Conservation (phyloP, 495 filamentous ascomycete species). For the Choiromyces venosus region DNA sequence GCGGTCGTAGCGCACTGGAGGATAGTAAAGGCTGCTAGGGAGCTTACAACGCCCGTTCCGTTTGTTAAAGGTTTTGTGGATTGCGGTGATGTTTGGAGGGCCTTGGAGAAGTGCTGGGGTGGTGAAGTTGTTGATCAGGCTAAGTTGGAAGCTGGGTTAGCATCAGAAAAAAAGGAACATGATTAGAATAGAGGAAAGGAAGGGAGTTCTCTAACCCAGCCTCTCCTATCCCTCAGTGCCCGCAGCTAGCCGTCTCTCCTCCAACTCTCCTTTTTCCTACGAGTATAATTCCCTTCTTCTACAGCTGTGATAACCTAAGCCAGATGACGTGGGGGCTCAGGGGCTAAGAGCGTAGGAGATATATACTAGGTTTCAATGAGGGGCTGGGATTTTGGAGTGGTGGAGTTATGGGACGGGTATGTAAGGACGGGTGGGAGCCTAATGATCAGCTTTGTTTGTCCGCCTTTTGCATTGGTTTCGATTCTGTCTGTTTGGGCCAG, state of each 20-base stretch:
- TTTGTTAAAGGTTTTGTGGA: background rate
- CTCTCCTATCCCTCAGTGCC: background rate
- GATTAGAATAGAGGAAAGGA: background rate
- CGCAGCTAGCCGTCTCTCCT: background rate
- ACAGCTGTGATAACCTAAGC: background rate
- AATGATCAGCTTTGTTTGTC: background rate
- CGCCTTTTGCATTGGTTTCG: background rate
- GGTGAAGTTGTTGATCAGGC: background rate
- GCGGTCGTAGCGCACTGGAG: background rate
- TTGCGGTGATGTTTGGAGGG: background rate
- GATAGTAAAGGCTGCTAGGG: background rate
- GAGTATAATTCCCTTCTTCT: background rate
- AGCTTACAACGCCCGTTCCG: background rate
- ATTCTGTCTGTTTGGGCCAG: background rate
- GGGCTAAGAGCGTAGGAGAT: background rate
- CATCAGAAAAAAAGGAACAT: background rate
- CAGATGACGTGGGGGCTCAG: background rate
- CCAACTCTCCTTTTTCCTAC: background rate
- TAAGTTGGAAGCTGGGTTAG: background rate
- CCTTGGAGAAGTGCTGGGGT: background rate
- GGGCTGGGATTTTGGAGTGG: background rate
- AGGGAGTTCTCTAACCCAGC: background rate
- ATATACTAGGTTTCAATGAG: background rate
- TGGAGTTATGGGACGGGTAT: background rate
- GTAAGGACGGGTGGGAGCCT: background rate